A percentile compares a stretch with the other conserved stretches of the same genome.
phyloP scores from a whole-genome alignment of 192 early-diverging fungal genomes.

The Coemansia sp. region DNA sequence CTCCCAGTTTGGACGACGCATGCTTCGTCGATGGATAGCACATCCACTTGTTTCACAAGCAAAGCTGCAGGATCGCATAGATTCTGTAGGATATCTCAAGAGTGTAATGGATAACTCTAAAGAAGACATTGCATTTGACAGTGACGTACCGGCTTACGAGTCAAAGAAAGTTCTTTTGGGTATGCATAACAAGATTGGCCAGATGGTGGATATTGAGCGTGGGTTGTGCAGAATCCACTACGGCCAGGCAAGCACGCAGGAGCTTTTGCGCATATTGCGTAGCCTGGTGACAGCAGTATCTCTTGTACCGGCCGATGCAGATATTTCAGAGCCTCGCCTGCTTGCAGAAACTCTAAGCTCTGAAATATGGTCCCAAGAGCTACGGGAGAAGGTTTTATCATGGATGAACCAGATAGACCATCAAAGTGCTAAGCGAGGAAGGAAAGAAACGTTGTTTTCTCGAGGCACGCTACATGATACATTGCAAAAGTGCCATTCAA shows the following conservation, averaged over 20 bases:
- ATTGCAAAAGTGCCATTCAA: constrained; percentile 49
- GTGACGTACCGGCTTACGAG: neutral
- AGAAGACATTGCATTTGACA: neutral
- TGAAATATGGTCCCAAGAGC: constrained; percentile 46
- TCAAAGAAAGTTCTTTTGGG: constrained; percentile 21
- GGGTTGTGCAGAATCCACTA: constrained; percentile 87
- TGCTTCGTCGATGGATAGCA: constrained; percentile 82
- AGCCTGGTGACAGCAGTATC: constrained; percentile 57
- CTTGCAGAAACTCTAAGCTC: constrained; percentile 33
- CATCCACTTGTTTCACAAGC: constrained; percentile 72
- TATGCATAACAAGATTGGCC: constrained; percentile 51
- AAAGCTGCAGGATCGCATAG: constrained; percentile 71
- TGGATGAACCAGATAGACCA: constrained; percentile 52
- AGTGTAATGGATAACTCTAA: constrained; percentile 53
- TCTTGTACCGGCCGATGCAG: constrained; percentile 14
- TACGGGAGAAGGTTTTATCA: constrained; percentile 30
- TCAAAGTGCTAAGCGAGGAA: constrained; percentile 49
- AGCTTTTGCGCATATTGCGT: constrained; percentile 72
- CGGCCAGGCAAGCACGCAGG: constrained; percentile 74
- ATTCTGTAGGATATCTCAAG: constrained; percentile 82
- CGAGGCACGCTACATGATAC: constrained; percentile 55
- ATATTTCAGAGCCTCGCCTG: constrained; percentile 24
- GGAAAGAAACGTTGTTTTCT: constrained; percentile 64
- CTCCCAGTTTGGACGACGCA: constrained; percentile 88
- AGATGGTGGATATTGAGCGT: constrained; percentile 90